Evolutionary conservation across 2,329 filamentous ascomycete genomes (phyloP), one percentile per base, ranked within the genome.

Genomic region (Fusarium scirpi): DNA sequence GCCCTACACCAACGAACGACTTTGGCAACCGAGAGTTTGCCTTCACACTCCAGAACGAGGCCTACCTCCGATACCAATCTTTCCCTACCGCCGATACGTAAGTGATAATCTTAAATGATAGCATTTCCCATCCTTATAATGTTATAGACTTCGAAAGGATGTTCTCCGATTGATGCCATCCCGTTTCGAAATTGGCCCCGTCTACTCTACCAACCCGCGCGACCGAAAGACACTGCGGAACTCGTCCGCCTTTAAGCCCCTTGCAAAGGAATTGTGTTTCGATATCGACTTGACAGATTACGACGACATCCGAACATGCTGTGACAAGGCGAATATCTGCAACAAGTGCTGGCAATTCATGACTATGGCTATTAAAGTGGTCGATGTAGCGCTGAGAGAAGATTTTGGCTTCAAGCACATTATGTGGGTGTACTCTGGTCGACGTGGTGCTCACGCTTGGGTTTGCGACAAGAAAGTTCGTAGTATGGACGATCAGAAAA

Each of bases 211-310:
- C 48, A 98, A 98, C 79, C 96, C 96, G 1, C 91, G 94, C 74
- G 96, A 99, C 76, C 91, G 95, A 76, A 99, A 98, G 82, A 91
- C 91, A 0, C 82, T 98, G 34, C 90, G 91, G 56, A 95, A 94
- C 80, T 88, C 91, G 38, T 89, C 89, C 49, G 89, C 93, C 11
- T 98, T 99, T 83, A 92, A 91, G 69, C 95, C 96, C 0, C 80
- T 98, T 32, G 88, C 92, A 59, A 99, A 99, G 80, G 96, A 99
- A 80, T 84, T 99, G 41, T 97, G 97, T 75, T 98, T 99, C 80
- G 96, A 99, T 91, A 98, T 99, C 76, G 96, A 99, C 87, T 88
- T 99, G 88, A 98, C 96, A 58, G 96, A 98, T 82, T 99, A 99
- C 81, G 96, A 99, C 79, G 94, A 97, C 71, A 93, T 99, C 70